A percentile compares a stretch with the other conserved stretches of the same genome.
Evolutionary conservation across 2,329 filamentous ascomycete species (phyloP).

Genomic region (Fusarium sp.): DNA sequence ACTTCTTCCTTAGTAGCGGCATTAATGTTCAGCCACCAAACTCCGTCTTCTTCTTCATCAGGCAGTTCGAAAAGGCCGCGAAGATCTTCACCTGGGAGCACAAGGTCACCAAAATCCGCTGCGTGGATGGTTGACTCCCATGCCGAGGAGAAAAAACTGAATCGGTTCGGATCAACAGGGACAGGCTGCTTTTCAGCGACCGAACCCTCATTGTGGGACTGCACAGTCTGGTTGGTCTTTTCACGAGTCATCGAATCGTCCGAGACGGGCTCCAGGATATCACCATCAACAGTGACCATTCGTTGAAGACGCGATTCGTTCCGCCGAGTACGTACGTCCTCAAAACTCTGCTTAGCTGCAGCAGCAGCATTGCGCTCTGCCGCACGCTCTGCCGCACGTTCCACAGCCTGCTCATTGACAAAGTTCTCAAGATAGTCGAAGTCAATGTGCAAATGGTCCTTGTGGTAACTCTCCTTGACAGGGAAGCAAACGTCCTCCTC

Average conservation of each 20-base stretch:
- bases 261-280: slow-evolving; percentile 66
- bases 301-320: slow-evolving; percentile 47
- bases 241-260: slow-evolving; percentile 58
- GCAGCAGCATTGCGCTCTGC: slow-evolving; percentile 57
- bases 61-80: slow-evolving; percentile 83
- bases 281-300: slow-evolving; percentile 65
- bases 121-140: slow-evolving; percentile 94
- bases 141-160: slow-evolving; percentile 97
- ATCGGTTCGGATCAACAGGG: slow-evolving; percentile 76
- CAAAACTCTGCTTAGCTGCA: slow-evolving; percentile 43
- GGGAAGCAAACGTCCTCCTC: slow-evolving; percentile 94
- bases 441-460: slow-evolving; percentile 85
- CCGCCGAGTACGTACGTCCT: slow-evolving; percentile 49
- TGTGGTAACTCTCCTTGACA: slow-evolving; percentile 71
- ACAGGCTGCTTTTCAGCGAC: slow-evolving; percentile 52
- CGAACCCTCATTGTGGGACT: slow-evolving; percentile 41
- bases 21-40: slow-evolving; percentile 99
- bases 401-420: slow-evolving; percentile 68
- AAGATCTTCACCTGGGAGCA: slow-evolving; percentile 90
- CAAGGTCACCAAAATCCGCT: slow-evolving; percentile 84
- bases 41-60: slow-evolving; percentile 74
- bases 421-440: slow-evolving; percentile 96
- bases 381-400: slow-evolving; percentile 52
- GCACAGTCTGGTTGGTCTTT: slow-evolving; percentile 55
- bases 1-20: slow-evolving; percentile 91